Evolutionary conservation across 2,329 filamentous ascomycete species (phyloP).

Genomic region (Sporothrix brasiliensis): DNA sequence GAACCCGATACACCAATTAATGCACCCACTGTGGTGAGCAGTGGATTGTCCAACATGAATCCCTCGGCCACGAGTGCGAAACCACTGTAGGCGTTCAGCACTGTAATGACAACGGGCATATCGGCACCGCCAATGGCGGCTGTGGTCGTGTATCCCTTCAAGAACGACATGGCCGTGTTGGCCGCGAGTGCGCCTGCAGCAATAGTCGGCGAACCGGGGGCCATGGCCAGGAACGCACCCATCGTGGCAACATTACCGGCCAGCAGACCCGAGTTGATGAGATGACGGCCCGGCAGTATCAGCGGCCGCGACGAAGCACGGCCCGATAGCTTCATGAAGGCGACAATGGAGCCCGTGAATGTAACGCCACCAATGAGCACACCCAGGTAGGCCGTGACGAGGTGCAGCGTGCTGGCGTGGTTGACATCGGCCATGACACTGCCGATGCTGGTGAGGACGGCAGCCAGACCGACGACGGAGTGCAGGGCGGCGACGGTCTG

Average conservation of each 20-base stretch:
- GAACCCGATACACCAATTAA: conserved; percentile 87
- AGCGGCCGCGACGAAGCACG: conserved; percentile 78
- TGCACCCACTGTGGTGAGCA: conserved; percentile 82
- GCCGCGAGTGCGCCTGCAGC: conserved; percentile 77
- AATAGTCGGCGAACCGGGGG: conserved; percentile 75
- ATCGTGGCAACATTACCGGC: conserved; percentile 79
- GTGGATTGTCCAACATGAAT: conserved; percentile 85
- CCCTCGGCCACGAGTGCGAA: conserved; percentile 90
- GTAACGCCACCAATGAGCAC: conserved; percentile 87
- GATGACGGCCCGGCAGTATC: conserved; percentile 71
- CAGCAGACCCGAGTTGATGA: conserved; percentile 74
- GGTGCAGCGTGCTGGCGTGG: conserved; percentile 74
- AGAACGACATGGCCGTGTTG: conserved; percentile 76
- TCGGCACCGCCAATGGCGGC: conserved; percentile 89
- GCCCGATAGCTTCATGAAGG: conserved; percentile 83
- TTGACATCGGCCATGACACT: conserved; percentile 76
- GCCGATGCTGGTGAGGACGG: conserved; percentile 84
- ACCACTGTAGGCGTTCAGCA: conserved; percentile 87
- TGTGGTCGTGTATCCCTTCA: conserved; percentile 86
- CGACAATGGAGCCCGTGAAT: conserved; percentile 87
- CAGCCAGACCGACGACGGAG: conserved; percentile 85
- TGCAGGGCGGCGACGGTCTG: conserved; percentile 89
- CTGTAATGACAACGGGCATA: conserved; percentile 90
- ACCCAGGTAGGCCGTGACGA: conserved; percentile 83
- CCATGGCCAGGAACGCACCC: conserved; percentile 80